Evolutionary conservation across 2,329 filamentous ascomycete genomes (phyloP), one percentile per base, ranked within the genome.

Genomic region (Daldinia sp.): DNA sequence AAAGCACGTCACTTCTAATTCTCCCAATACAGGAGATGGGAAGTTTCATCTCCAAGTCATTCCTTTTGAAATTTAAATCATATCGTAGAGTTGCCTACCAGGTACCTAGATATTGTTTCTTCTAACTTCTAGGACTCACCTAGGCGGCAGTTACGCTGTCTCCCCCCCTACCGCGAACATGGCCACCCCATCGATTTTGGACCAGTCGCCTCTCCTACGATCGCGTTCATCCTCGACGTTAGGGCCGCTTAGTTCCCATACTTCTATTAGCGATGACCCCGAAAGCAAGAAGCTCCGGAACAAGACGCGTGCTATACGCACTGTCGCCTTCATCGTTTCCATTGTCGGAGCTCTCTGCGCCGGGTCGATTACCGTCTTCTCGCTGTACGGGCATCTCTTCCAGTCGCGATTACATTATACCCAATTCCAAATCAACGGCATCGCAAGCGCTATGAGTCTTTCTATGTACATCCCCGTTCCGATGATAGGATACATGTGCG

Each of bases 401-500:
- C 92, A 97, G 76, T 90, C 90, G 57, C 88, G 89, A 43, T 83
- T 99, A 52, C 90, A 88, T 73, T 99, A 98, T 79, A 90, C 89
- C 2, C 95, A 99, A 78, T 86, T 95, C 65, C 92, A 95, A 76
- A 93, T 99, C 77, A 98, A 98, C 77, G 87, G 90, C 47, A 72
- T 97, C 45, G 91, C 92, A 64, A 96, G 96, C 70, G 89, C 90
- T 13, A 93, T 93, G 57, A 94, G 94, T 75, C 81, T 98, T 35
- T 90, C 92, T 34, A 89, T 96, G 80, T 99, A 99, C 79, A 84
- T 97, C 4, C 92, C 92, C n/a, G 93, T 98, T 2, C 91, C 94
- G 2, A 71, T 95, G 37, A 90, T 96, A 71, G 95, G 95, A 34
- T 96, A 94, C 77, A 81, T 96, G 51, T 98, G 94, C 81, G 95